A percentile compares a stretch with the other conserved stretches of the same genome.
Evolutionary conservation across 177 flowering plant genomes (phyloP).

Genomic region (Vitis hybrid): DNA sequence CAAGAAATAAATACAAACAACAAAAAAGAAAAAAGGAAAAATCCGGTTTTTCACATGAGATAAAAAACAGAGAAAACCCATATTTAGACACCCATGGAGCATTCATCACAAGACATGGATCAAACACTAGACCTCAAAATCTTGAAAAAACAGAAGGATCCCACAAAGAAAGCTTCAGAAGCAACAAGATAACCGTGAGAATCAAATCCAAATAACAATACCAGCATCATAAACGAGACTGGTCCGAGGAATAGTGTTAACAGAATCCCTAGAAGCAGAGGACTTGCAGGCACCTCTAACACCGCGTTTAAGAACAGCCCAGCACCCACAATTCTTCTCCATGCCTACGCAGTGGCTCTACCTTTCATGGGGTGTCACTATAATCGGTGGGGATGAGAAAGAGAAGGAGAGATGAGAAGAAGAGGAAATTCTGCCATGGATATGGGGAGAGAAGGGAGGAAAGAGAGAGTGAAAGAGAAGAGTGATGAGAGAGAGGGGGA

Average conservation of each 20-base stretch:
- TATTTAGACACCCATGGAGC: background rate
- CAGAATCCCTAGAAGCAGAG: slow-evolving; percentile 57
- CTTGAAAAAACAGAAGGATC: background rate
- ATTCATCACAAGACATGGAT: background rate
- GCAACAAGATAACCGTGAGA: background rate
- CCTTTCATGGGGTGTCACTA: slow-evolving; percentile 30
- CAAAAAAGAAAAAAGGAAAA: background rate
- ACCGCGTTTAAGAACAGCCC: slow-evolving; percentile 61
- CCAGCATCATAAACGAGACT: slow-evolving; percentile 92
- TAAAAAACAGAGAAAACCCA: slow-evolving; percentile 7
- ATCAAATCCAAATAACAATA: slow-evolving; percentile 8
- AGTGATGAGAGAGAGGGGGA: background rate
- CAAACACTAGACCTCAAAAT: background rate
- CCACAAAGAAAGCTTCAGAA: background rate
- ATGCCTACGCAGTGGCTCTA: slow-evolving; percentile 12
- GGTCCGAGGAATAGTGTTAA: slow-evolving; percentile 66
- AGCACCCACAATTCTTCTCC: slow-evolving; percentile 79
- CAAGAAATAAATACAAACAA: background rate
- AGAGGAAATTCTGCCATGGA: slow-evolving; percentile 18
- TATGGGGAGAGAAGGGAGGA: background rate
- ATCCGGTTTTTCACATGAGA: background rate
- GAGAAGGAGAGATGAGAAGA: background rate
- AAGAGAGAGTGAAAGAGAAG: slow-evolving; percentile 7
- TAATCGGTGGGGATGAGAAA: slow-evolving; percentile 14
- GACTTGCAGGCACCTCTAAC: slow-evolving; percentile 53